These are phyloP conservation scores for Porcisia deanei DNA, from an alignment of 208 protist genomes.

Conservation along the genomic window DNA sequence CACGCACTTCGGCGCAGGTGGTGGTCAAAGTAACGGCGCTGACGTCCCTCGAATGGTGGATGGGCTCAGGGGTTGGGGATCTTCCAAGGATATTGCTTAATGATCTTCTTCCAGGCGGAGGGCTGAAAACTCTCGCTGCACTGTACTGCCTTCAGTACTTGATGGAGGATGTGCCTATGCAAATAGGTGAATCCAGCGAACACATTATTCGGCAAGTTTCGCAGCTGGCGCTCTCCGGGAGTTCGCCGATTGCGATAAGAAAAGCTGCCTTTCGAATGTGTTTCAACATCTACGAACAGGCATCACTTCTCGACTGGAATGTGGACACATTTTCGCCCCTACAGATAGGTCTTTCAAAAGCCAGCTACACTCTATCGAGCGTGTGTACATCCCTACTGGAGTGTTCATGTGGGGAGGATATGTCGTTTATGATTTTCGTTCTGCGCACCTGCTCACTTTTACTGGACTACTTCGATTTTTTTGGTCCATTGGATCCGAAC, in stretches of 20 bases:
- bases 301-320: slow-evolving; percentile 85
- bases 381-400: slow-evolving; percentile 76
- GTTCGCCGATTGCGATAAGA: slow-evolving; percentile 36
- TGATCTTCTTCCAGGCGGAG: slow-evolving; percentile 58
- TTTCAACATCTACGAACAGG: slow-evolving; percentile 84
- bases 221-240: slow-evolving; percentile 36
- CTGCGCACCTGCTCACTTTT: slow-evolving; percentile 73
- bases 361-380: slow-evolving; percentile 52
- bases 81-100: slow-evolving; percentile 68
- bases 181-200: slow-evolving; percentile 71
- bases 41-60: slow-evolving; percentile 87
- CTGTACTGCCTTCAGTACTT: slow-evolving; percentile 88
- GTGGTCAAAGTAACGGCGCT: slow-evolving; percentile 79
- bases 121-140: slow-evolving; percentile 64
- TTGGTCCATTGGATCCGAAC: slow-evolving; percentile 35
- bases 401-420: slow-evolving; percentile 50
- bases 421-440: slow-evolving; percentile 55
- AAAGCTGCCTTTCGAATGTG: slow-evolving; percentile 90
- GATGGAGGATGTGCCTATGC: slow-evolving; percentile 86
- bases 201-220: slow-evolving; percentile 68
- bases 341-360: slow-evolving; percentile 68
- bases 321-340: slow-evolving; percentile 74
- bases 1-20: slow-evolving; percentile 81
- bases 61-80: slow-evolving; percentile 49
- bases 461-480: slow-evolving; percentile 88